Percentiles rank a stretch among this genome's conserved stretches.
These are phyloP conservation scores for Glaciozyma martinii DNA, from an alignment of 768 basidiomycete genomes.

Conservation along the genomic window DNA sequence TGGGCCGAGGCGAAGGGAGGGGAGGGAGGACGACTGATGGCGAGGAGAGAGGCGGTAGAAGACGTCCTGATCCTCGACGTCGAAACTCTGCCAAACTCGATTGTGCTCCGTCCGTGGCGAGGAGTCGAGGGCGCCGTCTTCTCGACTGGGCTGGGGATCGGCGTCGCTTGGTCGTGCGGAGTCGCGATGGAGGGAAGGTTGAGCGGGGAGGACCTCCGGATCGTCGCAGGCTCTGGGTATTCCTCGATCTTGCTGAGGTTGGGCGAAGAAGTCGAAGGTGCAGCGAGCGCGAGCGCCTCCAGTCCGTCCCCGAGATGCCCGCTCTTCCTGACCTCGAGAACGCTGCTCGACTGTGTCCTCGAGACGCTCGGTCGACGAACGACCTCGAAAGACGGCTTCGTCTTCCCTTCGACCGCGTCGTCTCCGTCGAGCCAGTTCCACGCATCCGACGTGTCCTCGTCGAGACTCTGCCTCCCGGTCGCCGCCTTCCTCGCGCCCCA, in stretches of 20 bases:
- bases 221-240: conserved; percentile 5
- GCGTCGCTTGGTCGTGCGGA: neutral
- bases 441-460: neutral
- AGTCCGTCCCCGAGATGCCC: neutral
- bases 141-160: neutral
- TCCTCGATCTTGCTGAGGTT: conserved; percentile 21
- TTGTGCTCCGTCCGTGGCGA: neutral
- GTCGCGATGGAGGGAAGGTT: neutral
- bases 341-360: neutral
- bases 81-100: neutral
- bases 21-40: neutral
- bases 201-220: neutral
- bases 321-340: neutral
- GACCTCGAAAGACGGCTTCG: neutral
- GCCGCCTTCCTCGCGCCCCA: neutral
- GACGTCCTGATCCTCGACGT: neutral
- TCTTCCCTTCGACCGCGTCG: neutral
- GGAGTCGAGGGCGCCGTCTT: neutral
- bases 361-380: neutral
- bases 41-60: neutral
- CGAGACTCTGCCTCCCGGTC: neutral
- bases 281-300: neutral
- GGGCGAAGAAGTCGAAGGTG: conserved; percentile 3
- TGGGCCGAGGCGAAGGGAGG: neutral
- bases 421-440: neutral